phyloP scores from a whole-genome alignment of 2,329 filamentous ascomycete species.

The Teratosphaeria zuluensis region DNA sequence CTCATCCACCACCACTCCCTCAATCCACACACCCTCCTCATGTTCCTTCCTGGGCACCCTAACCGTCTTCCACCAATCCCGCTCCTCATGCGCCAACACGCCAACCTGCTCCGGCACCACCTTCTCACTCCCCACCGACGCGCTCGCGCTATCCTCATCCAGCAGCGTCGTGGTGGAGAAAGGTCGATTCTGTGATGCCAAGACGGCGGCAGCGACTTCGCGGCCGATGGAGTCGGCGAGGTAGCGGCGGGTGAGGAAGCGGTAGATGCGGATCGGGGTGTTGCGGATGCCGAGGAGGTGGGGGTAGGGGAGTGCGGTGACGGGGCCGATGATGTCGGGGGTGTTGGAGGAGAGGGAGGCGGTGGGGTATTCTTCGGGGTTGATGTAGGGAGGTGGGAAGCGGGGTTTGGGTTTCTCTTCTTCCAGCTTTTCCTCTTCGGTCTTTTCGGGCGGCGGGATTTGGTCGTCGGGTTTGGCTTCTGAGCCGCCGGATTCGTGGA shows the following conservation, averaged over 20 bases:
- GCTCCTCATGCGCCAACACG: slow-evolving; percentile 61
- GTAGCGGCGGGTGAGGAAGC: slow-evolving; percentile 74
- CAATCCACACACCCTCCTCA: slow-evolving; percentile 59
- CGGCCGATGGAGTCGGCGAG: slow-evolving; percentile 84
- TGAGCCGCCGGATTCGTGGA: slow-evolving; percentile 6
- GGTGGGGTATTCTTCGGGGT: slow-evolving; percentile 59
- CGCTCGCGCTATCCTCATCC: slow-evolving; percentile 15
- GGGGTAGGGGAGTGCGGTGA: slow-evolving; percentile 64
- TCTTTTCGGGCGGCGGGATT: slow-evolving; percentile 1
- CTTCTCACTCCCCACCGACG: slow-evolving; percentile 16
- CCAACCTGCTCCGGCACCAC: slow-evolving; percentile 52
- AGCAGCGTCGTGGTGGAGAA: slow-evolving; percentile 26
- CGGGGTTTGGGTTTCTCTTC: slow-evolving; percentile 38
- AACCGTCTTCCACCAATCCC: slow-evolving; percentile 74
- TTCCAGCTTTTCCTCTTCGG: slow-evolving; percentile 23
- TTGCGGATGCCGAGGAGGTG: slow-evolving; percentile 89
- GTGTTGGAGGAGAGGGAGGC: slow-evolving; percentile 55
- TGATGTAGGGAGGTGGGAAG: slow-evolving; percentile 66
- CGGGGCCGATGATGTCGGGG: slow-evolving; percentile 64
- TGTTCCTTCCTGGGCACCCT: slow-evolving; percentile 43
- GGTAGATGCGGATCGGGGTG: slow-evolving; percentile 74
- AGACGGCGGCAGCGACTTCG: slow-evolving; percentile 75
- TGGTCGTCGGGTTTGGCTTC: slow-evolving; percentile 5
- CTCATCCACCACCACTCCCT: slow-evolving; percentile 64
- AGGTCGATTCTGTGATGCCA: slow-evolving; percentile 44